Base-by-base conservation (phyloP, 176 grass and related monocot genomes). In the Lolium perenne region DNA sequence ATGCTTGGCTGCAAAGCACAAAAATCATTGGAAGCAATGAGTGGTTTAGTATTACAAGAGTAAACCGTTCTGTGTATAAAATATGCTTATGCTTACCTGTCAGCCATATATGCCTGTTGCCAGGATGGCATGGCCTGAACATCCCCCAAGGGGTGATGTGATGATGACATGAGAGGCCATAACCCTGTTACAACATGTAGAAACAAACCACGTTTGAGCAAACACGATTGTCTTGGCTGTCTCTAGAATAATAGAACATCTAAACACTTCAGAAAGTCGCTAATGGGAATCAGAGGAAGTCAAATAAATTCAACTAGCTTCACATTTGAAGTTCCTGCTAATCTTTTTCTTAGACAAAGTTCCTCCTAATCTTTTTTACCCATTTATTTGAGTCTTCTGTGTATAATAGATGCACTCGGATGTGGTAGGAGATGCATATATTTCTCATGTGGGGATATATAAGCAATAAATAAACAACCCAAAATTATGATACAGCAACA, bases 141-240 rank as follows among this genome's bases (percentile, higher is more conserved):
- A 75, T 91, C 86, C 49, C 69, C 91, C 32, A 80, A 70, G 45
- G 78, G 87, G 2, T 74, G 79, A 64, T 95, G 86, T 3, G 90
- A 85, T 22, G 90, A 82, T 8, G 90, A 74, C 40, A 95, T 79
- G 12, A 92, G 86, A 38, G 93, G 93, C 93, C 93, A 95, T 29
- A 91, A 75, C 6, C 87, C 93, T 95, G 90, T 22, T 86, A 46
- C 15, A 81, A 17, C 17, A 53, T 65, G 79, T 41, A 60, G 6
- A 68, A 74, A 59, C 5, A 71, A 72, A 0, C 35, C 17, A 79
- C 2, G 2, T 48, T 38, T 76, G 12, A 82, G 83, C n/a, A 86
- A 75, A 50, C 47, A 13, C 2, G 0, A 7, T 43, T 13, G 41
- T 74, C n/a, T 51, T 71, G 5, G n/a, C 32, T 51, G 14, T 22